These are phyloP conservation scores for Jamesozyma rosinii DNA, from an alignment of 805 yeast species.

Conservation along the genomic window DNA sequence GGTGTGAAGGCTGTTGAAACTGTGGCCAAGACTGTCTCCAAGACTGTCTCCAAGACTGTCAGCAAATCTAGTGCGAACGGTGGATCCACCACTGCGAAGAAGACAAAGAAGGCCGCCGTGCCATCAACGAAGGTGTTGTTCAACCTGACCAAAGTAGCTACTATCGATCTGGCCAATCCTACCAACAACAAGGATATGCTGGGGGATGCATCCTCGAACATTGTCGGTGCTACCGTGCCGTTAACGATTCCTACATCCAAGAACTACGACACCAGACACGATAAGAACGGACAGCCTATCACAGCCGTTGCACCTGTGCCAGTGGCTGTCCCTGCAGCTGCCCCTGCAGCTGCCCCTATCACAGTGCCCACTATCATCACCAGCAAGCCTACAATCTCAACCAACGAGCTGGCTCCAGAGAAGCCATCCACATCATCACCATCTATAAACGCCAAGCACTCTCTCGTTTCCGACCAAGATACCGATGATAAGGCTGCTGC, in stretches of 20 bases:
- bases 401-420: not conserved
- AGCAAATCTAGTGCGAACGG: not conserved
- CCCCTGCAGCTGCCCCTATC: not conserved
- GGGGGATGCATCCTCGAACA: constrained; percentile 7
- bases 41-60: not conserved
- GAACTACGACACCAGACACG: constrained; percentile 18
- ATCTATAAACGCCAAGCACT: not conserved
- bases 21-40: not conserved
- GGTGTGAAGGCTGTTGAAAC: not conserved
- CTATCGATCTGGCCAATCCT: constrained; percentile 3
- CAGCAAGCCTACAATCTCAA: not conserved
- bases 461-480: not conserved
- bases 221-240: constrained; percentile 30
- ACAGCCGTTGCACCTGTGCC: too few relatives aligned
- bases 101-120: not conserved
- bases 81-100: not conserved
- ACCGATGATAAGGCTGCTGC: not conserved
- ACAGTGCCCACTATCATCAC: not conserved
- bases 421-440: not conserved
- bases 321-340: too few relatives aligned
- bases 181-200: constrained; percentile 2
- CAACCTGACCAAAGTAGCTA: constrained; percentile 2
- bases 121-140: not conserved
- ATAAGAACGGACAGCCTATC: constrained; percentile 1
- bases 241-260: constrained; percentile 28